Base-by-base conservation (phyloP, 306 rosid genomes). In the Ceratonia siliqua region DNA sequence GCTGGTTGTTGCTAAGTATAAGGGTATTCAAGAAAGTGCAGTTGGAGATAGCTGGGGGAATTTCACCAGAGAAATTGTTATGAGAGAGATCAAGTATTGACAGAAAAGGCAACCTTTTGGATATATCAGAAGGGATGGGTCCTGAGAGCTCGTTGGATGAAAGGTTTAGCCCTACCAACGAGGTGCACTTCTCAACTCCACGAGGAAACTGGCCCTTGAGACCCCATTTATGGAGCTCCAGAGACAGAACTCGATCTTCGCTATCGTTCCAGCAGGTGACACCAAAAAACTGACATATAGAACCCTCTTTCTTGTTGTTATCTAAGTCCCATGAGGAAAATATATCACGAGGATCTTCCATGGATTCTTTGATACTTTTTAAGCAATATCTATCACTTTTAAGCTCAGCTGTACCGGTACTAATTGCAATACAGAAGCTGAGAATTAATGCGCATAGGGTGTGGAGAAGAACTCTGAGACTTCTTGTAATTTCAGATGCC, bases 181-280 rank as follows among this genome's bases (percentile, higher is more conserved):
- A 50, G 0, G 43, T 8, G 18, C 73, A 80, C 13, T 74, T 49
- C 2, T 0, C 0, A 39, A 74, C 0, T 0, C 67, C 78, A 0
- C 5, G 28, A 4, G 84, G 77, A 61, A 81, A 81, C 38, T 81
- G 30, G 0, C 81, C 84, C 81, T 62, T 75, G 4, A 81, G 25
- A 2, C 0, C 74, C 70, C 70, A 75, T 32, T 25, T 18, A 0
- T 72, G 11, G 11, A 75, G 74, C 1, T 27, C 6, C 7, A 80
- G 10, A 52, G 6, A 41, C 0, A 74, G 3, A 12, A 80, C 77
- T 42, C 12, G 70, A 0, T 41, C 43, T 53, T 80, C 79, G 2
- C 12, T 5, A 13, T 2, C 7, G 21, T 74, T 25, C 84, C 77
- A 80, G 14, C 84, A 80, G 3, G 6, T 24, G 62, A 81, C 81